Percentiles rank a stretch among this genome's conserved stretches.
Conservation (phyloP, 169 alveolate genomes). For the Plasmodium knowlesi region DNA sequence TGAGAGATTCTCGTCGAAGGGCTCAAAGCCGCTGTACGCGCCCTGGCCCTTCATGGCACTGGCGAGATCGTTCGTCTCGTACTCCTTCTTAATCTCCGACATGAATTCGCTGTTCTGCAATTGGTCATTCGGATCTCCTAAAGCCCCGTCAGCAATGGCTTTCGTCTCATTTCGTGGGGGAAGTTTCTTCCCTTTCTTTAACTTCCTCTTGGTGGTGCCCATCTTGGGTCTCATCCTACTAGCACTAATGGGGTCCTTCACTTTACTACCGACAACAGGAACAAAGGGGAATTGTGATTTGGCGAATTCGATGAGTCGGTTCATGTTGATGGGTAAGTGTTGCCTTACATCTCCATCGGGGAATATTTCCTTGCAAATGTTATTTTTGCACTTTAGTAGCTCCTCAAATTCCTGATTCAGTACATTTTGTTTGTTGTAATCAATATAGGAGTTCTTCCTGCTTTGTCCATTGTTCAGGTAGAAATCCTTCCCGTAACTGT, state of each 20-base stretch:
- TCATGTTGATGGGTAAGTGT: slow-evolving; percentile 97
- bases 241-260: slow-evolving; percentile 76
- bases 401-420: slow-evolving; percentile 85
- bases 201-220: not conserved
- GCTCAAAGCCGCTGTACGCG: slow-evolving; percentile 24
- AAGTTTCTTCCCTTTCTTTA: slow-evolving; percentile 53
- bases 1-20: slow-evolving; percentile 10
- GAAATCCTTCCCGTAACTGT: slow-evolving; percentile 75
- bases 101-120: slow-evolving; percentile 5
- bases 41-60: slow-evolving; percentile 12
- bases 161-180: not conserved
- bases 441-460: slow-evolving; percentile 78
- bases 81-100: slow-evolving; percentile 66
- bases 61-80: slow-evolving; percentile 40
- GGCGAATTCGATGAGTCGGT: slow-evolving; percentile 93
- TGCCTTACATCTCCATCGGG: slow-evolving; percentile 95
- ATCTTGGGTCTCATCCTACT: slow-evolving; percentile 61
- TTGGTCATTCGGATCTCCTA: slow-evolving; percentile 11
- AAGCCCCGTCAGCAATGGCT: not conserved
- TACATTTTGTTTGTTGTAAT: slow-evolving; percentile 85
- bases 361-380: slow-evolving; percentile 89
- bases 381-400: slow-evolving; percentile 80
- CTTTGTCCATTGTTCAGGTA: slow-evolving; percentile 55
- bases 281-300: slow-evolving; percentile 90
- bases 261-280: slow-evolving; percentile 60